A percentile compares a stretch with the other conserved stretches of the same genome.
Evolutionary conservation across 306 rosid species (phyloP).

Genomic region (Bauhinia variegata): DNA sequence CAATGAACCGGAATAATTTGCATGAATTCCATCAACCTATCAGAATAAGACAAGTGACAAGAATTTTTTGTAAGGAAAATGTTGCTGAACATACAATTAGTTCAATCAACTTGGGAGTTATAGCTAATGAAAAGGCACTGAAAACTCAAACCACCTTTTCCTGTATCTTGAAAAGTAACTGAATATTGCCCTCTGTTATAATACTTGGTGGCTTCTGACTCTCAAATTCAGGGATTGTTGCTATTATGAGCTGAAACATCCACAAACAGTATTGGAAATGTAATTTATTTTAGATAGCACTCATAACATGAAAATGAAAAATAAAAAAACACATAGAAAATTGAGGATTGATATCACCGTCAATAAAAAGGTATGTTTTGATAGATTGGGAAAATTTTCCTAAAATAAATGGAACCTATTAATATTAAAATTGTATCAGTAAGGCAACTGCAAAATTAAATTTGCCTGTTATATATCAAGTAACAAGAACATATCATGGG

Average conservation of each 20-base stretch:
- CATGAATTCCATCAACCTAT: constrained; percentile 77
- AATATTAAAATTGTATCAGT: neutral
- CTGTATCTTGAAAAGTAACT: constrained; percentile 85
- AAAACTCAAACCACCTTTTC: constrained; percentile 65
- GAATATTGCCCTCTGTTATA: constrained; percentile 81
- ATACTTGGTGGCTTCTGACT: constrained; percentile 71
- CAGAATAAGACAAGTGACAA: constrained; percentile 31
- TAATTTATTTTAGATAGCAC: constrained; percentile 31
- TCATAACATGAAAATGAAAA: constrained; percentile 13
- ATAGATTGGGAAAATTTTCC: constrained; percentile 14
- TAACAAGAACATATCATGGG: neutral
- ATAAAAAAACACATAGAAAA: constrained; percentile 1
- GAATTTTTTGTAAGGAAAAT: constrained; percentile 24
- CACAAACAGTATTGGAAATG: constrained; percentile 27
- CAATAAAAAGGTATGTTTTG: neutral
- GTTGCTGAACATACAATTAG: constrained; percentile 4
- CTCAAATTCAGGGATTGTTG: constrained; percentile 64
- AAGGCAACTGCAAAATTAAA: neutral
- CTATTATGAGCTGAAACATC: constrained; percentile 74
- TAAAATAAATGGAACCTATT: neutral
- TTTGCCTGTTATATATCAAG: neutral
- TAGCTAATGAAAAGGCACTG: constrained; percentile 28
- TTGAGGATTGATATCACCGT: neutral
- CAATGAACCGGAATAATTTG: constrained; percentile 71
- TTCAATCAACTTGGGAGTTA: constrained; percentile 28